phyloP scores from a whole-genome alignment of 108 stramenopile genomes.

The Skeletonema tropicum region DNA sequence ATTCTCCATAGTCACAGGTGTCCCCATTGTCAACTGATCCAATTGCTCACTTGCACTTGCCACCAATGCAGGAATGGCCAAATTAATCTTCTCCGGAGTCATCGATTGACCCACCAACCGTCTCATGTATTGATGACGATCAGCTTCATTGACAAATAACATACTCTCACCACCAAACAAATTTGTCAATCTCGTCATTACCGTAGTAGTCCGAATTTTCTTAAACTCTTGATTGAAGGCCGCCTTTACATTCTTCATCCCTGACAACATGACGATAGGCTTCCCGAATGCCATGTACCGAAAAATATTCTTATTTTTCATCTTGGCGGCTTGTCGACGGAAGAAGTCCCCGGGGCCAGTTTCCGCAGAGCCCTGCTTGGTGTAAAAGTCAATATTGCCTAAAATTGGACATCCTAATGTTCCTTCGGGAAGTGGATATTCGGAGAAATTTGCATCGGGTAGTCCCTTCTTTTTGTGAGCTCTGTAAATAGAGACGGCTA shows the following conservation, averaged over 20 bases:
- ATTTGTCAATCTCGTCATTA: slow-evolving; percentile 2
- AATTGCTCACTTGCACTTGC: slow-evolving; percentile 28
- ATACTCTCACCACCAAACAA: slow-evolving; percentile 27
- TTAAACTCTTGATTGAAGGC: slow-evolving; percentile 53
- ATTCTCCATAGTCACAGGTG: slow-evolving; percentile 19
- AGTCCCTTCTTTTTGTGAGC: background rate
- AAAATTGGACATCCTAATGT: background rate
- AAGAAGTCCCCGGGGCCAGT: slow-evolving; percentile 42
- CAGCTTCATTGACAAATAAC: slow-evolving; percentile 24
- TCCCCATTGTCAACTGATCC: slow-evolving; percentile 16
- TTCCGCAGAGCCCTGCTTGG: background rate
- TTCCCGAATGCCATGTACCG: slow-evolving; percentile 34
- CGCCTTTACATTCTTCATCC: slow-evolving; percentile 49
- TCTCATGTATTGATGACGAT: slow-evolving; percentile 35
- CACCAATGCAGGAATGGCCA: slow-evolving; percentile 39
- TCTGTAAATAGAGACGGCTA: background rate
- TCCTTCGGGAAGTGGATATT: slow-evolving; percentile 5
- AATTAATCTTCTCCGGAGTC: slow-evolving; percentile 39
- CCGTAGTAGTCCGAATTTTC: slow-evolving; percentile 14
- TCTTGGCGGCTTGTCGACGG: slow-evolving; percentile 8
- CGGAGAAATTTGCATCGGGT: background rate
- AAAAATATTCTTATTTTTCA: slow-evolving; percentile 15
- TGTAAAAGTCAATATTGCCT: background rate
- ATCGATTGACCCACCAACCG: slow-evolving; percentile 39
- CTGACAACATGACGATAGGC: slow-evolving; percentile 37